Base-by-base conservation (phyloP, 2,329 filamentous ascomycete genomes). In the Xylaria sp. region DNA sequence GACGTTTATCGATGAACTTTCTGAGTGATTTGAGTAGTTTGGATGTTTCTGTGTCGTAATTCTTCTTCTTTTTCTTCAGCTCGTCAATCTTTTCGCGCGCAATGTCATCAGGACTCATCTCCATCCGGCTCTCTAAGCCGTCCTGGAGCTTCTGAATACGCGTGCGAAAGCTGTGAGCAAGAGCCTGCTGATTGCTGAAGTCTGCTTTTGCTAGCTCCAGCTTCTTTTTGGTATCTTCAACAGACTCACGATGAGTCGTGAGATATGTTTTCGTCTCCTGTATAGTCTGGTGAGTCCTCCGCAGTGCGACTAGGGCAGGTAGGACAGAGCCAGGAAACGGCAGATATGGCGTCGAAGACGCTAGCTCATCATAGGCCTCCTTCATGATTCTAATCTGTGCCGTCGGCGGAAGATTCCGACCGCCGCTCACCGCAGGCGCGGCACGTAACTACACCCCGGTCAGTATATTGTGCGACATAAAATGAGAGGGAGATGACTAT, bases 251-350 rank as follows among this genome's bases (percentile, higher is more conserved):
- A 42, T 81, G 80, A 3, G 76, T 71, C 3, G 72, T 70, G 10
- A 90, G 78, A 56, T 85, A 85, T 18, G 77, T 75, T 65, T 83
- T 85, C 16, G 86, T 88, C 65, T 90, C 86, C 60, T 79, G 73
- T 53, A 89, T 82, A 13, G 85, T 85, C 59, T 82, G 79, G 59
- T 87, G 81, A 2, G 87, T 86, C 67, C 83, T 85, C 55, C 88
- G 85, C 57, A 91, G 74, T 4, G 90, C 89, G 47, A 94, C 71
- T 3, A 95, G 77, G 5, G 86, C 84, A 2, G 90, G 89, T 5
- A 94, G 74, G 4, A 87, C 79, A 18, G 90, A 93, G 54, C 81
- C 83, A 8, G 83, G 76, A 23, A 80, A 78, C 2, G 90, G 90
- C 19, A 93, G 76, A 66, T 85, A 84, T 7, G 88, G 86, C 55